Evolutionary conservation across 495 filamentous ascomycete genomes (phyloP).

Genomic region (Aspergillus bridgeri): DNA sequence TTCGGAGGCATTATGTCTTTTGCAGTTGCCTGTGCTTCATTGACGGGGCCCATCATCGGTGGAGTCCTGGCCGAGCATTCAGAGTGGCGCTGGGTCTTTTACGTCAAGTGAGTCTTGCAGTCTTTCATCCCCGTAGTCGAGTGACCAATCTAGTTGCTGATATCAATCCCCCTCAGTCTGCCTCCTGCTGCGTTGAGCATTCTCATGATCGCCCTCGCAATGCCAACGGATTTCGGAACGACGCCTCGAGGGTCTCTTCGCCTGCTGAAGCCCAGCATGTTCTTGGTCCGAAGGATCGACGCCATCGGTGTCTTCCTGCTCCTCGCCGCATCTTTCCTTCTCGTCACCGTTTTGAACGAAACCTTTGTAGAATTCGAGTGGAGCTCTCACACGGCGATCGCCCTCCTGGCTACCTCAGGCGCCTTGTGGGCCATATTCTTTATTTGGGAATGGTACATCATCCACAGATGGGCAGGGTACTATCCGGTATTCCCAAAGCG

Average conservation of each 20-base stretch:
- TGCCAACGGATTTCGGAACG: conserved; percentile 23
- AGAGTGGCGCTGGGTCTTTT: conserved; percentile 61
- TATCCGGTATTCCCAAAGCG: conserved; percentile 38
- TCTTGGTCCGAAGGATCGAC: conserved; percentile 43
- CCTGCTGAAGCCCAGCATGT: conserved; percentile 19
- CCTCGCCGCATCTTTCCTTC: conserved; percentile 50
- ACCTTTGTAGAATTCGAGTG: conserved; percentile 44
- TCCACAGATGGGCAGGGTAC: conserved; percentile 23
- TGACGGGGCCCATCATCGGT: conserved; percentile 54
- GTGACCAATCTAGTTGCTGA: background rate
- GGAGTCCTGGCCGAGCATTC: conserved; percentile 54
- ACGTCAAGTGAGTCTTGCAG: conserved; percentile 50
- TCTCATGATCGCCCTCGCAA: conserved; percentile 18
- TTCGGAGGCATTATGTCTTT: conserved; percentile 39
- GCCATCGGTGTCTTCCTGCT: conserved; percentile 54
- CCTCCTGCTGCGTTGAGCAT: conserved; percentile 24
- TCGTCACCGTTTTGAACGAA: conserved; percentile 58
- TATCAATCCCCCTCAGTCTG: conserved; percentile 11
- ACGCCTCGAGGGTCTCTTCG: background rate
- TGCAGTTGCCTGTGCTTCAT: conserved; percentile 22
- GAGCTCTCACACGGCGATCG: conserved; percentile 41
- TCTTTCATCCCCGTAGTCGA: too few relatives aligned
- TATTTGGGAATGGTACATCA: conserved; percentile 37
- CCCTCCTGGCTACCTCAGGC: conserved; percentile 36
- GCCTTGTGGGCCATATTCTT: conserved; percentile 33